These are phyloP conservation scores for Chloranthus sessilifolius DNA, from an alignment of 164 flowering plant species.

Conservation along the genomic window DNA sequence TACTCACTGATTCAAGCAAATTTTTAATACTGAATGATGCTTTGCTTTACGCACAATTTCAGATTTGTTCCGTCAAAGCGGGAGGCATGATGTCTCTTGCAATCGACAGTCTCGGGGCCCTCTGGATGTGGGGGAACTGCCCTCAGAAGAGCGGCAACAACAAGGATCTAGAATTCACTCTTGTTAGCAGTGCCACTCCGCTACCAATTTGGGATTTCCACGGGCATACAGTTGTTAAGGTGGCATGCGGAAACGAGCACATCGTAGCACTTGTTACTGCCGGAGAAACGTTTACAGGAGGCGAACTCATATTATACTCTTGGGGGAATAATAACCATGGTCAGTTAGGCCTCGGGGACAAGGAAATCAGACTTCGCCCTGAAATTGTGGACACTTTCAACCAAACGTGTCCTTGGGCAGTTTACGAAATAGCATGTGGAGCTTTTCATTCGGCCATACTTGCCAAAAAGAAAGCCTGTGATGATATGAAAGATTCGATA, in stretches of 20 bases:
- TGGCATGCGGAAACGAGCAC: conserved; percentile 95
- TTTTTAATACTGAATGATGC: too few relatives aligned
- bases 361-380: conserved; percentile 44
- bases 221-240: conserved; percentile 82
- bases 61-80: conserved; percentile 67
- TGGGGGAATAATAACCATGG: conserved; percentile 87
- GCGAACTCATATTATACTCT: conserved; percentile 63
- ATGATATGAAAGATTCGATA: too few relatives aligned
- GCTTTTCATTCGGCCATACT: conserved; percentile 78
- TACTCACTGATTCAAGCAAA: too few relatives aligned
- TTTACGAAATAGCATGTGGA: conserved; percentile 80
- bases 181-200: conserved; percentile 43
- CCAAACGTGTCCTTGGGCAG: conserved; percentile 39
- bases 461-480: conserved; percentile 35
- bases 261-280: conserved; percentile 72
- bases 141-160: conserved; percentile 32
- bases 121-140: conserved; percentile 95
- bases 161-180: conserved; percentile 31
- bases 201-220: conserved; percentile 62
- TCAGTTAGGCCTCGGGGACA: conserved; percentile 81
- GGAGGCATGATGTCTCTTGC: conserved; percentile 95
- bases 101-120: conserved; percentile 66
- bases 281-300: conserved; percentile 49
- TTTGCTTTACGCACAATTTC: too few relatives aligned
- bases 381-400: conserved; percentile 47